A percentile compares a stretch with the other conserved stretches of the same genome.
Conservation (phyloP, 768 basidiomycete species). For the Rhizopogon vinicolor region DNA sequence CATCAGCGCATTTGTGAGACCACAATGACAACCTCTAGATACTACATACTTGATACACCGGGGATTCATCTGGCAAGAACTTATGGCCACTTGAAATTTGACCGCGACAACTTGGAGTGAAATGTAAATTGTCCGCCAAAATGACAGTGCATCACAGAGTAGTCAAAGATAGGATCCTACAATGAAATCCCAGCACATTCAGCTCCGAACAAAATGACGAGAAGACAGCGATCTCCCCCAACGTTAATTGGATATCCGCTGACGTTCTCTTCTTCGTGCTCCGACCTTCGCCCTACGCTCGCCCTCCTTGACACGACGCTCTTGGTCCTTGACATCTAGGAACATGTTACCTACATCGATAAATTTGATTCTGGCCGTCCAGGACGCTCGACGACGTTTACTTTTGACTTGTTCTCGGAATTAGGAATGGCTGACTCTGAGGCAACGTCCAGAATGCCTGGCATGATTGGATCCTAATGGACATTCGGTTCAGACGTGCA, state of each 20-base stretch:
- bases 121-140: neutral
- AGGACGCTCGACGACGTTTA: slow-evolving; percentile 30
- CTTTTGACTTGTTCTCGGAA: slow-evolving; percentile 33
- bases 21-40: too few relatives aligned
- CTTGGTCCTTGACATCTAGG: slow-evolving; percentile 50
- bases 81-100: too few relatives aligned
- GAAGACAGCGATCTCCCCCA: neutral
- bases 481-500: neutral
- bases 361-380: slow-evolving; percentile 60
- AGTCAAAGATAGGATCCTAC: too few relatives aligned
- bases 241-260: neutral
- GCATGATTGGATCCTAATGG: slow-evolving; percentile 54
- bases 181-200: too few relatives aligned
- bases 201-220: neutral
- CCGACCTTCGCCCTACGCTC: slow-evolving; percentile 39
- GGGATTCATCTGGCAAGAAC: neutral
- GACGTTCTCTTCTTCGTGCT: slow-evolving; percentile 20
- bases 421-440: slow-evolving; percentile 34
- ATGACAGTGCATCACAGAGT: neutral
- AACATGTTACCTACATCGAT: slow-evolving; percentile 74
- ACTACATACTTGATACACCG: neutral
- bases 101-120: neutral
- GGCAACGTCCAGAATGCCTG: slow-evolving; percentile 48
- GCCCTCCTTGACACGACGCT: slow-evolving; percentile 44
- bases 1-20: too few relatives aligned